These are phyloP conservation scores for Aspergillus pseudoglaucus DNA, from an alignment of 2,329 filamentous ascomycete genomes.

Conservation along the genomic window DNA sequence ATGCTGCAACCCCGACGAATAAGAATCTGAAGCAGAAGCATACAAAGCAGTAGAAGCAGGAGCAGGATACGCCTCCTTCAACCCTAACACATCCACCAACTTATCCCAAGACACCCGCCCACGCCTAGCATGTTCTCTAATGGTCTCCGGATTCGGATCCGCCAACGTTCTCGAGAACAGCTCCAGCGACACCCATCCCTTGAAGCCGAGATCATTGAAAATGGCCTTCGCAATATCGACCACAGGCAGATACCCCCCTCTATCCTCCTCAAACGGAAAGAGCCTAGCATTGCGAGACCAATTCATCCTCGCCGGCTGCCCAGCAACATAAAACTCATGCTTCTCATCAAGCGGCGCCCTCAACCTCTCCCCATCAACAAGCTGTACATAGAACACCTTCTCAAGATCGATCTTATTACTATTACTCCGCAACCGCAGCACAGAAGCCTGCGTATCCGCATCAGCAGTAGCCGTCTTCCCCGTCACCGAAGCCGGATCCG, in stretches of 20 bases:
- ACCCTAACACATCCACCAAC: constrained; percentile 25
- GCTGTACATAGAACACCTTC: constrained; percentile 70
- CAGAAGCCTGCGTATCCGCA: constrained; percentile 47
- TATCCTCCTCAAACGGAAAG: constrained; percentile 58
- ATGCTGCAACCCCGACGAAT: constrained; percentile 7
- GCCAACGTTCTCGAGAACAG: constrained; percentile 59
- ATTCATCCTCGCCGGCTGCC: constrained; percentile 62
- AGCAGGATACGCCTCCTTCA: constrained; percentile 1
- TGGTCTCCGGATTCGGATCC: constrained; percentile 46
- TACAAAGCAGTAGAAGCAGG: neutral
- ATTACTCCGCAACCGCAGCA: constrained; percentile 48
- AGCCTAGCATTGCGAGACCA: constrained; percentile 71
- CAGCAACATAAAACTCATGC: constrained; percentile 53
- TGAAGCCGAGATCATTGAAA: constrained; percentile 52
- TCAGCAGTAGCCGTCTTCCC: constrained; percentile 53
- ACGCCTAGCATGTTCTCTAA: constrained; percentile 49
- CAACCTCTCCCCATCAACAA: constrained; percentile 66
- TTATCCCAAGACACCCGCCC: constrained; percentile 48
- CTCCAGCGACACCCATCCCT: constrained; percentile 67
- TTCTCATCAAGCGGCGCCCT: constrained; percentile 49
- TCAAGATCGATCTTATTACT: constrained; percentile 41
- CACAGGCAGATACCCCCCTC: constrained; percentile 63
- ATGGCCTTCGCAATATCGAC: constrained; percentile 55
- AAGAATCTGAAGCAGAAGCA: too few species aligned
- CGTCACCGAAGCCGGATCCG: constrained; percentile 53